Evolutionary conservation across 495 filamentous ascomycete genomes (phyloP).

Genomic region (Annulohypoxylon stygium): DNA sequence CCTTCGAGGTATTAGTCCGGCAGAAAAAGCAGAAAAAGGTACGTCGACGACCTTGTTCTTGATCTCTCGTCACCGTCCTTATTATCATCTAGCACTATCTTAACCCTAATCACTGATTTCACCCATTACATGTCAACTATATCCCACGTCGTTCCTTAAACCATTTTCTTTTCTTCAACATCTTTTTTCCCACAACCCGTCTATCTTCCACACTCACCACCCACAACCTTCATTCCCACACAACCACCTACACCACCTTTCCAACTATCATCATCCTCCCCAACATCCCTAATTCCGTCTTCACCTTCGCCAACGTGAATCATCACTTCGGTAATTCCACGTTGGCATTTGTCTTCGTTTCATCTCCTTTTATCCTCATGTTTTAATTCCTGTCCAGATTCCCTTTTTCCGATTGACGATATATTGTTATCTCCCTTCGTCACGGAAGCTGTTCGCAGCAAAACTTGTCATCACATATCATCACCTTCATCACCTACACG

Average conservation of each 20-base stretch:
- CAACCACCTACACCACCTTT: neutral
- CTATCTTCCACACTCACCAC: neutral
- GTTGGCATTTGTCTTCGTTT: neutral
- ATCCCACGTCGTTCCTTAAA: neutral
- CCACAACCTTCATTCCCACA: neutral
- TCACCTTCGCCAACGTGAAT: neutral
- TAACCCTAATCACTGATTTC: neutral
- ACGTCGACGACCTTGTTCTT: neutral
- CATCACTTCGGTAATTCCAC: neutral
- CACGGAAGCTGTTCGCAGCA: neutral
- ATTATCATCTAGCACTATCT: neutral
- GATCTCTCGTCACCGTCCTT: slow-evolving; percentile 3
- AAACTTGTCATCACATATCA: neutral
- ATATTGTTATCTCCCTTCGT: neutral
- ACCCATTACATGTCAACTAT: neutral
- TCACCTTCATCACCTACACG: too few relatives aligned
- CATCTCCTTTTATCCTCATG: neutral
- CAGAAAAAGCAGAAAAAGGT: neutral
- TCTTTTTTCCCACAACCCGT: neutral
- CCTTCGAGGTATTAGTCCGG: neutral
- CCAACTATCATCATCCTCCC: neutral
- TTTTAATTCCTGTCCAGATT: neutral
- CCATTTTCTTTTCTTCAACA: neutral
- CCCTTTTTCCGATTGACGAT: neutral
- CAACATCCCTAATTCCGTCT: neutral